Percentiles rank a stretch among this genome's conserved stretches.
phyloP scores from a whole-genome alignment of 805 yeast genomes.

The Myxozyma melibiosi region DNA sequence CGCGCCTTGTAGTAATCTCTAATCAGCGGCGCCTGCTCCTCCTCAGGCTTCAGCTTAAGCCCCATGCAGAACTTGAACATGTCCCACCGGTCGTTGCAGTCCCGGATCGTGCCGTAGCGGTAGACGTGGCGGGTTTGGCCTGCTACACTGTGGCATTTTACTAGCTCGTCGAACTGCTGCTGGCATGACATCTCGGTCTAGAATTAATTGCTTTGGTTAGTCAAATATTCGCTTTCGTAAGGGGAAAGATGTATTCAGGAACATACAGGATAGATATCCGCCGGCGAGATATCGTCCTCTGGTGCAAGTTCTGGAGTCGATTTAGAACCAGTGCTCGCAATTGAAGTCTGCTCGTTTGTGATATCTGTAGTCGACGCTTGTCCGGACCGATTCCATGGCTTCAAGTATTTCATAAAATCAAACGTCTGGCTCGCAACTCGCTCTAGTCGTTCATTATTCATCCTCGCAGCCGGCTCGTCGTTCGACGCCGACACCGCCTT shows the following conservation, averaged over 20 bases:
- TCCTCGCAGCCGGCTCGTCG: neutral
- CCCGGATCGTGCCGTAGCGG: slow-evolving; percentile 74
- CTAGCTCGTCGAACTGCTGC: slow-evolving; percentile 83
- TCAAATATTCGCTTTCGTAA: neutral
- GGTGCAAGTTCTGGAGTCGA: neutral
- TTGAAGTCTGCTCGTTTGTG: neutral
- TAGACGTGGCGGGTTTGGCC: slow-evolving; percentile 86
- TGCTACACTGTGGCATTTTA: slow-evolving; percentile 85
- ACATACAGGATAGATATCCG: slow-evolving; percentile 26
- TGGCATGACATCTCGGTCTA: slow-evolving; percentile 64
- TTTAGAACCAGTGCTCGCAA: neutral
- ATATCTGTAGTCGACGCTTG: neutral
- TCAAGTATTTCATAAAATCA: neutral
- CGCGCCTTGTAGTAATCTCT: slow-evolving; percentile 71
- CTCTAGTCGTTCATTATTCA: slow-evolving; percentile 1
- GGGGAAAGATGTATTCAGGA: neutral
- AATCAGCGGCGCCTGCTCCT: slow-evolving; percentile 52
- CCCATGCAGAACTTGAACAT: slow-evolving; percentile 80
- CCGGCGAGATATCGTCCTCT: slow-evolving; percentile 12
- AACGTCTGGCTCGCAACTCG: neutral
- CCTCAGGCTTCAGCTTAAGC: slow-evolving; percentile 59
- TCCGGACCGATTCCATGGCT: neutral
- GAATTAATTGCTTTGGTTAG: neutral
- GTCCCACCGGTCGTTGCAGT: slow-evolving; percentile 68
- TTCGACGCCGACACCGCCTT: neutral